These are phyloP conservation scores for Beverwykella pulmonaria DNA, from an alignment of 495 filamentous ascomycete species.

Conservation along the genomic window DNA sequence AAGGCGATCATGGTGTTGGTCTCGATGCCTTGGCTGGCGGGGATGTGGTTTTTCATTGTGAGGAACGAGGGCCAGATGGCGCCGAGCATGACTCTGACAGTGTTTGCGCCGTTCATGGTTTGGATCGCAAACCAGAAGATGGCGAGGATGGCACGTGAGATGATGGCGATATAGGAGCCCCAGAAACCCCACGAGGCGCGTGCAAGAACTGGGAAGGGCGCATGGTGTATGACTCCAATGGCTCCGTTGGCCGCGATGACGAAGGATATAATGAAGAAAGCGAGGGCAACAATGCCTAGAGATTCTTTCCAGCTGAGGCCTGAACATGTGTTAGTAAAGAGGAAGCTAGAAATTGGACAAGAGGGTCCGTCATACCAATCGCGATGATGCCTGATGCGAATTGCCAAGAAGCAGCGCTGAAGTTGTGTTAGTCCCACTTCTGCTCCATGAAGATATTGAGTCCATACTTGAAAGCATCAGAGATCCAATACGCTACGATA, in stretches of 20 bases:
- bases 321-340: not conserved
- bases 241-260: constrained; percentile 67
- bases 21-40: constrained; percentile 62
- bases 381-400: constrained; percentile 37
- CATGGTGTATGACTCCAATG: constrained; percentile 54
- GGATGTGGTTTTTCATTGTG: constrained; percentile 41
- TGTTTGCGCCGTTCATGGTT: constrained; percentile 66
- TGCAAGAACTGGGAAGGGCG: constrained; percentile 69
- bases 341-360: not conserved
- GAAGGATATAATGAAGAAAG: constrained; percentile 64
- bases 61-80: constrained; percentile 61
- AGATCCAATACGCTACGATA: constrained; percentile 41
- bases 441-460: not conserved
- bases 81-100: constrained; percentile 66
- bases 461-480: constrained; percentile 40
- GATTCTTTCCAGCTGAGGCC: constrained; percentile 65
- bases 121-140: constrained; percentile 76
- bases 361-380: constrained; percentile 4
- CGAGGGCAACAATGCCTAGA: constrained; percentile 61
- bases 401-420: constrained; percentile 40
- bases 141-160: constrained; percentile 67
- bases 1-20: constrained; percentile 67
- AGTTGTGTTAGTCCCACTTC: not conserved
- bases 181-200: constrained; percentile 72
- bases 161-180: constrained; percentile 66